A percentile compares a stretch with the other conserved stretches of the same genome.
Conservation (phyloP, 768 basidiomycete genomes). For the Chlorophyllum brunneum region DNA sequence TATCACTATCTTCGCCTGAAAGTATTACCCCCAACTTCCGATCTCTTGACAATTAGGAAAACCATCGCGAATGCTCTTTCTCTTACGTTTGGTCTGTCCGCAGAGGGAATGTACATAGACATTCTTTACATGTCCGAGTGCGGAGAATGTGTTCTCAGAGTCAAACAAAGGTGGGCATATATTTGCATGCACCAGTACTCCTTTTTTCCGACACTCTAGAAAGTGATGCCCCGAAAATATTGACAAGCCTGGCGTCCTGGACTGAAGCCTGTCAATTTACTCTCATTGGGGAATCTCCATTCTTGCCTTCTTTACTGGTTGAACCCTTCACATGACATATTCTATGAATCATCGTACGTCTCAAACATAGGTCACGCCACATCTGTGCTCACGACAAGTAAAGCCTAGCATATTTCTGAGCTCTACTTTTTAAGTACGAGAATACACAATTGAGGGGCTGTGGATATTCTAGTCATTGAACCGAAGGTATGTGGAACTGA, state of each 20-base stretch:
- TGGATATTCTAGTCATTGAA: no score
- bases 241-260: conserved; percentile 5
- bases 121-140: background rate
- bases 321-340: background rate
- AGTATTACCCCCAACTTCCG: background rate
- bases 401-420: no score
- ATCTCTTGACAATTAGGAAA: conserved; percentile 4
- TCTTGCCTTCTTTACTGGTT: conserved; percentile 8
- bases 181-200: background rate
- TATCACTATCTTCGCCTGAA: conserved; percentile 12
- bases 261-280: conserved; percentile 3
- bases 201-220: background rate
- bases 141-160: conserved; percentile 9
- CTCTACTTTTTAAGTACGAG: no score
- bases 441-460: no score
- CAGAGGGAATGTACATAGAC: conserved; percentile 2
- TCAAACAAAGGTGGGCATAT: conserved; percentile 1
- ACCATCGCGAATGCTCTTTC: conserved; percentile 9
- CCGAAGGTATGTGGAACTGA: no score
- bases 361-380: no score
- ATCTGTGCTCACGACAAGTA: no score
- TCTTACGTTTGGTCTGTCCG: conserved; percentile 8
- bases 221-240: conserved; percentile 4
- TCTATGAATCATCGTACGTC: no score
- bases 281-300: conserved; percentile 6